Evolutionary conservation across 805 yeast genomes (phyloP).

Genomic region (Cyberlindnera lachancei): DNA sequence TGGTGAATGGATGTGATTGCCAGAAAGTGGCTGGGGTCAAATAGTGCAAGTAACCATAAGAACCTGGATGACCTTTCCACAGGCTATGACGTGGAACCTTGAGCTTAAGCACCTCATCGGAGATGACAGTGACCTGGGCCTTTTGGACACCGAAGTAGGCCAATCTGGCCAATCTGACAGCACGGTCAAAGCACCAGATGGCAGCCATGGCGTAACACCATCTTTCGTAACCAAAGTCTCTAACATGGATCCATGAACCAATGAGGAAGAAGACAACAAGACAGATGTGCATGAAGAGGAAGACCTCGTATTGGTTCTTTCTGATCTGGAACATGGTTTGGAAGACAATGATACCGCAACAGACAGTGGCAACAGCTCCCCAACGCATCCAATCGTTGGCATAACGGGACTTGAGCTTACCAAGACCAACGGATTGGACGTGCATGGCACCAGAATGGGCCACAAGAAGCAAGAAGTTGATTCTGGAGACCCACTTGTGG

Average conservation of each 20-base stretch:
- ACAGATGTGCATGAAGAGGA: constrained; percentile 47
- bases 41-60: constrained; percentile 53
- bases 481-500: constrained; percentile 59
- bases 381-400: constrained; percentile 12
- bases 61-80: constrained; percentile 50
- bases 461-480: constrained; percentile 24
- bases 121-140: constrained; percentile 19
- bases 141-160: constrained; percentile 17
- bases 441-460: constrained; percentile 19
- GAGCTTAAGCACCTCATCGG: constrained; percentile 40
- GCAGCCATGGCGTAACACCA: constrained; percentile 29
- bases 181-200: constrained; percentile 46
- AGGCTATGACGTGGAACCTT: constrained; percentile 31
- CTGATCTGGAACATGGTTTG: constrained; percentile 37
- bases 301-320: constrained; percentile 49
- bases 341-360: constrained; percentile 6
- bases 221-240: constrained; percentile 40
- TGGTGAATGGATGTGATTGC: constrained; percentile 73
- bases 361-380: constrained; percentile 16
- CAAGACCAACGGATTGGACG: constrained; percentile 12
- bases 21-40: constrained; percentile 44
- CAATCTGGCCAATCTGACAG: constrained; percentile 30
- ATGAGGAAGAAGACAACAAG: constrained; percentile 45
- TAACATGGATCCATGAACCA: constrained; percentile 53
- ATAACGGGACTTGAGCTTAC: constrained; percentile 8